These are phyloP conservation scores for Coemansia sp. DNA, from an alignment of 192 early-diverging fungal genomes.

Conservation along the genomic window DNA sequence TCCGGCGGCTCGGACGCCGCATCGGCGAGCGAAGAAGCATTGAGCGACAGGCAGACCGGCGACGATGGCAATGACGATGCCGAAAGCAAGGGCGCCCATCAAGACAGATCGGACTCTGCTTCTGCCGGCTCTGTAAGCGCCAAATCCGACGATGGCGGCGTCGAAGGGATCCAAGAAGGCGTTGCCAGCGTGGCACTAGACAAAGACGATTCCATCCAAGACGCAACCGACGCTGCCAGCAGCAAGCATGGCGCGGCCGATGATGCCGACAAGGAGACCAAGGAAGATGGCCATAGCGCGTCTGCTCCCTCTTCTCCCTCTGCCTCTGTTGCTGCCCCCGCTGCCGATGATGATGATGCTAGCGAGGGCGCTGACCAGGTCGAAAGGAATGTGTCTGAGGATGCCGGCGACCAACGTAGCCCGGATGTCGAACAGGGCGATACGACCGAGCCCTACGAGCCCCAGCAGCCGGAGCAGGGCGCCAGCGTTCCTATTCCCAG, in stretches of 20 bases:
- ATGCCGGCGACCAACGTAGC: not conserved
- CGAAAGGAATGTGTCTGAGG: not conserved
- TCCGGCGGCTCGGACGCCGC: not conserved
- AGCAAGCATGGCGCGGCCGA: not conserved
- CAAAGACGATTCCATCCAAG: not conserved
- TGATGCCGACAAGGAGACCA: not conserved
- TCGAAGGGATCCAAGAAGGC: not conserved
- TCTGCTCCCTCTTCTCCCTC: not conserved
- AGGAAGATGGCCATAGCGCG: not conserved
- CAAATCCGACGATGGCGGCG: conserved; percentile 12
- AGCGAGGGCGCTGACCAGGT: not conserved
- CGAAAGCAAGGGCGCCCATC: not conserved
- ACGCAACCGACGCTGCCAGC: not conserved
- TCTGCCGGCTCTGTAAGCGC: not conserved
- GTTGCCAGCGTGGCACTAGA: not conserved
- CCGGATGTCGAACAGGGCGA: not conserved
- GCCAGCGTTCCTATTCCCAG: conserved; percentile 11
- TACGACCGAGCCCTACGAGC: not conserved
- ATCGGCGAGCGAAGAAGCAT: not conserved
- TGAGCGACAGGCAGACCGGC: not conserved
- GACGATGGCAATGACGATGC: conserved; percentile 5
- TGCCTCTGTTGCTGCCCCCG: not conserved
- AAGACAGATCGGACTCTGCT: not conserved
- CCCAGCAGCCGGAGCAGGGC: conserved; percentile 1
- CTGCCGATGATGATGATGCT: not conserved